A percentile compares a stretch with the other conserved stretches of the same genome.
Evolutionary conservation across 176 grass and related monocot species (phyloP).

Genomic region (Typha latifolia): DNA sequence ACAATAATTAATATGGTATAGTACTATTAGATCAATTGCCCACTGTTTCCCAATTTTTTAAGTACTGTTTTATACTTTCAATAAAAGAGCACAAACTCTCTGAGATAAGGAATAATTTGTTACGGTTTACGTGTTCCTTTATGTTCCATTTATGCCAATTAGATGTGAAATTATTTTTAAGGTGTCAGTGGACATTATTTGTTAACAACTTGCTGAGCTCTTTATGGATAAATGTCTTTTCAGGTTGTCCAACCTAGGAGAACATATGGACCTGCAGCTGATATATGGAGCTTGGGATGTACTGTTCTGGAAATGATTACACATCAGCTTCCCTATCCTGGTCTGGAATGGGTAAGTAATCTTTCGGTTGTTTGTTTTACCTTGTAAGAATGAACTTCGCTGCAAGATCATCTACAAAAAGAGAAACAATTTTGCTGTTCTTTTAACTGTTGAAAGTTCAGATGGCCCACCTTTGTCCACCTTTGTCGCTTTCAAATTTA

Average conservation of each 20-base stretch:
- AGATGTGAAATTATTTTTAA: not conserved
- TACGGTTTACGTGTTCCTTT: not conserved
- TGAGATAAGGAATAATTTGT: not conserved
- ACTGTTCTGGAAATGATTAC: constrained; percentile 73
- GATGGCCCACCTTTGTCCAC: too few species aligned
- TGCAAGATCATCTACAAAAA: not conserved
- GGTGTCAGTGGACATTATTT: constrained; percentile 10
- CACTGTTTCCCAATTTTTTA: not conserved
- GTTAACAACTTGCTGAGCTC: constrained; percentile 11
- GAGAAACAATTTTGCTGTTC: not conserved
- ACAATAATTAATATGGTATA: not conserved
- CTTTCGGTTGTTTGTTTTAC: not conserved
- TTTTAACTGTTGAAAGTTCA: not conserved
- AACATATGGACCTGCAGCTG: constrained; percentile 63
- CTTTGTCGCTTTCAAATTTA: not conserved
- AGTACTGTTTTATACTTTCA: not conserved
- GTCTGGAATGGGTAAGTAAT: constrained; percentile 62
- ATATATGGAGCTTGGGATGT: constrained; percentile 78
- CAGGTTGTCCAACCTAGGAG: constrained; percentile 59
- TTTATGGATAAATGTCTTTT: constrained; percentile 31
- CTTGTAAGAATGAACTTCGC: not conserved
- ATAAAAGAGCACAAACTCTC: not conserved
- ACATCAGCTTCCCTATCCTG: constrained; percentile 42
- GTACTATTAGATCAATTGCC: not conserved
- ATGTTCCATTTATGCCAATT: not conserved